Evolutionary conservation across 306 rosid species (phyloP).

Genomic region (Lathyrus aphaca): DNA sequence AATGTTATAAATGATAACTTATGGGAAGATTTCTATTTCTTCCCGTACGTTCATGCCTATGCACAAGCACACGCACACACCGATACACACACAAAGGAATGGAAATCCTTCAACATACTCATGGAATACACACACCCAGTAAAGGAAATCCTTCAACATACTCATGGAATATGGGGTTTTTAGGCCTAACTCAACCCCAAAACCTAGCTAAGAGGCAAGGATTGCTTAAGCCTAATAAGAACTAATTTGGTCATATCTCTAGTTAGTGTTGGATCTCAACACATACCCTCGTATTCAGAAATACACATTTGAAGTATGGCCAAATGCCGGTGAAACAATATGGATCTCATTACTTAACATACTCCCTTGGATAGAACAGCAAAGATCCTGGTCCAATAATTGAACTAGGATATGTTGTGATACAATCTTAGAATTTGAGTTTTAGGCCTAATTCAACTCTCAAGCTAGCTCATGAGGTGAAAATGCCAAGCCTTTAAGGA

Average conservation of each 20-base stretch:
- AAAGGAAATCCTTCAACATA: constrained; percentile 5
- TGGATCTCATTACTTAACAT: neutral
- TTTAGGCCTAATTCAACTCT: neutral
- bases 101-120: too few species aligned
- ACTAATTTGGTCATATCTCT: constrained; percentile 4
- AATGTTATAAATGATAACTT: constrained; percentile 8
- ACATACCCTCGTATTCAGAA: neutral
- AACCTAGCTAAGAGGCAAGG: neutral
- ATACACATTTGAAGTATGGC: neutral
- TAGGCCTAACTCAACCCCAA: neutral
- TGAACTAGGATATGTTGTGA: neutral
- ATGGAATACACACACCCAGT: neutral
- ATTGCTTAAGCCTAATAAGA: neutral
- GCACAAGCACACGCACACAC: too few species aligned
- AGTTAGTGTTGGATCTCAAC: neutral
- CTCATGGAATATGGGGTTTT: neutral
- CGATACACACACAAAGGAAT: too few species aligned
- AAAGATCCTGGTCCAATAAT: neutral
- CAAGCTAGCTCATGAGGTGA: neutral
- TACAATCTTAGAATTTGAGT: constrained; percentile 4
- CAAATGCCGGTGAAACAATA: neutral
- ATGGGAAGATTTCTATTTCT: constrained; percentile 4
- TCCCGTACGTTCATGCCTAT: neutral
- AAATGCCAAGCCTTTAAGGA: constrained; percentile 1
- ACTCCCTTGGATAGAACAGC: neutral